These are phyloP conservation scores for Cladophialophora bantiana DNA, from an alignment of 2,329 filamentous ascomycete species.

Conservation along the genomic window DNA sequence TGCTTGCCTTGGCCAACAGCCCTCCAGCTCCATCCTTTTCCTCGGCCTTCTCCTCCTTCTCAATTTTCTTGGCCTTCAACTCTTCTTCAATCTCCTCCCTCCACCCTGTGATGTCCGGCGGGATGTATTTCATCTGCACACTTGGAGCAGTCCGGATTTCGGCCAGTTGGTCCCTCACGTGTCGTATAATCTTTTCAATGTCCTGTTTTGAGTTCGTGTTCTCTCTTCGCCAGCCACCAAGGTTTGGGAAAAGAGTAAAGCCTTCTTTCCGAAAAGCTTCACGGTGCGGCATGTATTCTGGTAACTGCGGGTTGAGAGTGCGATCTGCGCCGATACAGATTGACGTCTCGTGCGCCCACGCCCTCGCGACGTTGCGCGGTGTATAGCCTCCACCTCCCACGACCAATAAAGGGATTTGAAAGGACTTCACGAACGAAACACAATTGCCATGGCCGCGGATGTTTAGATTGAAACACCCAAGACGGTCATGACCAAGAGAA, in stretches of 20 bases:
- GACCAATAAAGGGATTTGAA: conserved; percentile 81
- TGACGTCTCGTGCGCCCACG: conserved; percentile 96
- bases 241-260: conserved; percentile 83
- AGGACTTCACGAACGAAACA: conserved; percentile 84
- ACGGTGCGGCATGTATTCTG: conserved; percentile 81
- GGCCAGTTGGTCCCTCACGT: conserved; percentile 82
- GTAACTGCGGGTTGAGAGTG: conserved; percentile 75
- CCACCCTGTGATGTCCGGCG: conserved; percentile 72
- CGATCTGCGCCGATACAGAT: conserved; percentile 80
- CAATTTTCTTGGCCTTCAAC: conserved; percentile 50
- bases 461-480: conserved; percentile 96
- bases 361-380: conserved; percentile 91
- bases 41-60: conserved; percentile 52
- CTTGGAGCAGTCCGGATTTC: conserved; percentile 87
- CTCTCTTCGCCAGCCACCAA: conserved; percentile 70
- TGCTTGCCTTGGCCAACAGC: conserved; percentile 34
- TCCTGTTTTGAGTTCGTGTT: conserved; percentile 83
- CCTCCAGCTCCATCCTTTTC: conserved; percentile 47
- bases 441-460: conserved; percentile 93
- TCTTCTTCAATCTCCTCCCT: conserved; percentile 58
- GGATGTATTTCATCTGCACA: conserved; percentile 82
- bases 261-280: conserved; percentile 83
- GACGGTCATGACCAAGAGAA: conserved; percentile 87
- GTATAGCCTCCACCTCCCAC: conserved; percentile 97
- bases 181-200: conserved; percentile 75